phyloP scores from a whole-genome alignment of 495 filamentous ascomycete species.

The Talaromyces proteolyticus region DNA sequence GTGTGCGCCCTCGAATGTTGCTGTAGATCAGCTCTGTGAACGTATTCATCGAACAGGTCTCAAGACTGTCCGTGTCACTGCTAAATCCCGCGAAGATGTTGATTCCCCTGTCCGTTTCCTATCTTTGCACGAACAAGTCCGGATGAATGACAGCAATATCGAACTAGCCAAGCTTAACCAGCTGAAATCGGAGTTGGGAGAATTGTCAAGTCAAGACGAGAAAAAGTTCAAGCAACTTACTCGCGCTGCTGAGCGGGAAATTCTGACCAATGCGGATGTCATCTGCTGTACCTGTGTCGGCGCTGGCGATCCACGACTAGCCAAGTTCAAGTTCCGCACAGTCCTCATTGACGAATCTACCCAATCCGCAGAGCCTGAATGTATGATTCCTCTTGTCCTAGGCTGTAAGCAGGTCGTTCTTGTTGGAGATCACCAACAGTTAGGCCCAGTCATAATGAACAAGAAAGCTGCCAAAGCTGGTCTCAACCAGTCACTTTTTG shows the following conservation, averaged over 20 bases:
- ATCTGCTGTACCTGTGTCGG: conserved; percentile 99
- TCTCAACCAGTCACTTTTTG: conserved; percentile 94
- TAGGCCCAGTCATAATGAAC: conserved; percentile 99
- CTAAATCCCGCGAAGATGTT: conserved; percentile 97
- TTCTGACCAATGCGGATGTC: conserved; percentile 91
- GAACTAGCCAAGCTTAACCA: conserved; percentile 88
- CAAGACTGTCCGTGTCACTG: conserved; percentile 96
- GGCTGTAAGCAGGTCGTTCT: conserved; percentile 98
- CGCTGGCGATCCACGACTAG: conserved; percentile 89
- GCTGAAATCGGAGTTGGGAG: conserved; percentile 85
- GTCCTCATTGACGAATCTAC: conserved; percentile 98
- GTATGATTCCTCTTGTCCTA: conserved; percentile 96
- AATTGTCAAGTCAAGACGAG: conserved; percentile 92
- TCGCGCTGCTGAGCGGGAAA: conserved; percentile 89
- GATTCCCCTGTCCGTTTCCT: conserved; percentile 94
- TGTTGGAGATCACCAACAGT: conserved; percentile 96
- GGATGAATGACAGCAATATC: conserved; percentile 92
- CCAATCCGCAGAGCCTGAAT: conserved; percentile 97
- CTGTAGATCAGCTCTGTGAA: conserved; percentile 97
- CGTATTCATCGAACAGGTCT: conserved; percentile 91
- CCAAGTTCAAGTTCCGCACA: conserved; percentile 96
- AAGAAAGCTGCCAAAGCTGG: conserved; percentile 99
- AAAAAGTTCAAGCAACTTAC: conserved; percentile 97
- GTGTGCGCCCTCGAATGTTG: conserved; percentile 97
- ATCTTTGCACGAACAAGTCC: conserved; percentile 93